These are phyloP conservation scores for Hericium erinaceus DNA, from an alignment of 768 basidiomycete genomes.

Conservation along the genomic window DNA sequence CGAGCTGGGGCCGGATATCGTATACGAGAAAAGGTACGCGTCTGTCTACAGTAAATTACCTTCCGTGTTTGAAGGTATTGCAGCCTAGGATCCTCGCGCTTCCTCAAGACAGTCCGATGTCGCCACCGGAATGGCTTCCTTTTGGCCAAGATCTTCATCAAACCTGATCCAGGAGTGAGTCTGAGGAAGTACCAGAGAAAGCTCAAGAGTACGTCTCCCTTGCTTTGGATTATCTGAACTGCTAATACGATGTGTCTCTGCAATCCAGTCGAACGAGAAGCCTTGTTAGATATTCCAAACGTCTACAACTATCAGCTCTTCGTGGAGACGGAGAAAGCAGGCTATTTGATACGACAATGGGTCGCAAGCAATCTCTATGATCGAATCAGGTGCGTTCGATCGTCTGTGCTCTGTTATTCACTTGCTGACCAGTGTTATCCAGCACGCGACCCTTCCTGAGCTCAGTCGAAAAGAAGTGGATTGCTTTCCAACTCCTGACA, in stretches of 20 bases:
- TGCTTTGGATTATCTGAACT: background rate
- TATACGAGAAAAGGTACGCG: slow-evolving; percentile 85
- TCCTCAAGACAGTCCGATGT: slow-evolving; percentile 78
- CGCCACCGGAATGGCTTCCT: slow-evolving; percentile 74
- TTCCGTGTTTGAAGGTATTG: background rate
- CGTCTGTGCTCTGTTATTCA: background rate
- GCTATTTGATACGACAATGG: slow-evolving; percentile 93
- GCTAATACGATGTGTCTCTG: background rate
- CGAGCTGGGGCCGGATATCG: slow-evolving; percentile 78
- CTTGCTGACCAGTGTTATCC: background rate
- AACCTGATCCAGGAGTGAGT: slow-evolving; percentile 80
- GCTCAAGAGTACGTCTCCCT: slow-evolving; percentile 53
- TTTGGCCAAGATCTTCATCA: slow-evolving; percentile 72
- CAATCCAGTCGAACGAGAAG: slow-evolving; percentile 64
- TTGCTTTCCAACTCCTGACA: slow-evolving; percentile 85
- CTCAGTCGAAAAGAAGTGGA: slow-evolving; percentile 94
- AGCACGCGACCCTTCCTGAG: slow-evolving; percentile 95
- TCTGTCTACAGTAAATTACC: background rate
- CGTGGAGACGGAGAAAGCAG: slow-evolving; percentile 92
- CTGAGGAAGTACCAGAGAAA: slow-evolving; percentile 65
- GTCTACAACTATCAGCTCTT: slow-evolving; percentile 84
- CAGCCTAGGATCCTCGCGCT: slow-evolving; percentile 64
- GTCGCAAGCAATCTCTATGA: slow-evolving; percentile 91
- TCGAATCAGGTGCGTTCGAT: slow-evolving; percentile 72
- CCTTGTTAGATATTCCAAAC: slow-evolving; percentile 76